Conservation (phyloP, 2,329 filamentous ascomycete genomes). For the Xylaria sp. region DNA sequence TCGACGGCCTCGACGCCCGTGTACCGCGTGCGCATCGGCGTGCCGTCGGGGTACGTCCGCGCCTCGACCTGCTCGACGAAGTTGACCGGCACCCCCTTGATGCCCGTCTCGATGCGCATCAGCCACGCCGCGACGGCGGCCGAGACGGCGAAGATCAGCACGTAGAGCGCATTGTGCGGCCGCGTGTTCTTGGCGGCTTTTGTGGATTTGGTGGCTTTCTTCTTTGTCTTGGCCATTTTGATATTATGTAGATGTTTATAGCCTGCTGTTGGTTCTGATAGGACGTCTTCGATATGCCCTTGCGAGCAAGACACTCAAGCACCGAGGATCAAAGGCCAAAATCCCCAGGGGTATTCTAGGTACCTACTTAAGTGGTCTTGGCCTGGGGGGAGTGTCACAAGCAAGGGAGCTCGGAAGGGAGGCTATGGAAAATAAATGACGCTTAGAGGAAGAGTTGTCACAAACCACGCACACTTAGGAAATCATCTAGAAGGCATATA, state of each 20-base stretch:
- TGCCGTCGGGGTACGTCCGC: slow-evolving; percentile 39
- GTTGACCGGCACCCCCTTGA: slow-evolving; percentile 39
- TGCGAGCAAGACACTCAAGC: background rate
- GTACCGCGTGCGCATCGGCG: slow-evolving; percentile 41
- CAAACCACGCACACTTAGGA: background rate
- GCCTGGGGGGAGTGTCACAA: too few species aligned
- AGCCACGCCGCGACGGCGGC: slow-evolving; percentile 37
- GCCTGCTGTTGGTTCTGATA: too few species aligned
- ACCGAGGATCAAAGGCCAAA: background rate
- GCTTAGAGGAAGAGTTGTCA: background rate
- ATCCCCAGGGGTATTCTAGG: background rate
- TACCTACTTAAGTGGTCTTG: too few species aligned
- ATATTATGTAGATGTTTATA: too few species aligned
- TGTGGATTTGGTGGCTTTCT: slow-evolving; percentile 5
- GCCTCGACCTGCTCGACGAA: slow-evolving; percentile 40
- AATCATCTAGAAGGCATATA: slow-evolving; percentile 6
- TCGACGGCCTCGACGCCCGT: slow-evolving; percentile 43
- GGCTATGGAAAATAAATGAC: too few species aligned
- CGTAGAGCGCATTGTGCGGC: slow-evolving; percentile 39
- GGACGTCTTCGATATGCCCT: too few species aligned
- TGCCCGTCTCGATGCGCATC: slow-evolving; percentile 43
- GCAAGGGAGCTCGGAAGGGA: too few species aligned
- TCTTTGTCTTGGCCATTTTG: slow-evolving; percentile 34
- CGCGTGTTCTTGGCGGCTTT: slow-evolving; percentile 37
- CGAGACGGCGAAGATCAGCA: slow-evolving; percentile 33